Evolutionary conservation across 2,329 filamentous ascomycete genomes (phyloP).

Genomic region (Colletotrichum euphorbiae): DNA sequence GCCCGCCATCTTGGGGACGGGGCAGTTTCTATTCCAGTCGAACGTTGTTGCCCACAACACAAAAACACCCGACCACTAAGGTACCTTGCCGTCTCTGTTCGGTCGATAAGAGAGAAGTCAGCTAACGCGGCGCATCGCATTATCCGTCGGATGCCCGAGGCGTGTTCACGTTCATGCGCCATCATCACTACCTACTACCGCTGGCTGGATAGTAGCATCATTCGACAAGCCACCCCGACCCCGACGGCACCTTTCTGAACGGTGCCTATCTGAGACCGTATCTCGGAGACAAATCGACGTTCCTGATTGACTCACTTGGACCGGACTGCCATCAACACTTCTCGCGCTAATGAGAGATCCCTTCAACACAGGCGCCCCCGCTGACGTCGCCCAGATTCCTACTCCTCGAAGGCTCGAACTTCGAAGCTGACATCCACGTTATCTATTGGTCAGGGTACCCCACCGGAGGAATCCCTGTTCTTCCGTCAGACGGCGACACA

Average conservation of each 20-base stretch:
- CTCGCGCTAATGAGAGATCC: not conserved
- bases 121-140: not conserved
- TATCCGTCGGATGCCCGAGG: not conserved
- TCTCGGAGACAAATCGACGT: not conserved
- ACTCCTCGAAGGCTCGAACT: too few relatives aligned
- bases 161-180: not conserved
- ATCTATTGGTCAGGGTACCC: constrained; percentile 17
- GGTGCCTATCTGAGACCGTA: not conserved
- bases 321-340: constrained; percentile 18
- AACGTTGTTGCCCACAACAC: too few relatives aligned
- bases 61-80: too few relatives aligned
- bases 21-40: too few relatives aligned
- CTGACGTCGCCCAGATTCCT: constrained; percentile 37
- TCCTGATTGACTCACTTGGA: constrained; percentile 16
- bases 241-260: not conserved
- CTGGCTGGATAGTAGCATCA: not conserved
- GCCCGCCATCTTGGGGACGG: not conserved
- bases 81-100: not conserved
- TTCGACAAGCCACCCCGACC: constrained; percentile 4
- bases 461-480: constrained; percentile 5
- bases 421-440: constrained; percentile 8
- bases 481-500: constrained; percentile 2
- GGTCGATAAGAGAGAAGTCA: too few relatives aligned
- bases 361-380: constrained; percentile 8
- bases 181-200: not conserved